phyloP scores from a whole-genome alignment of 306 rosid species.

The Dalbergia cultrata region DNA sequence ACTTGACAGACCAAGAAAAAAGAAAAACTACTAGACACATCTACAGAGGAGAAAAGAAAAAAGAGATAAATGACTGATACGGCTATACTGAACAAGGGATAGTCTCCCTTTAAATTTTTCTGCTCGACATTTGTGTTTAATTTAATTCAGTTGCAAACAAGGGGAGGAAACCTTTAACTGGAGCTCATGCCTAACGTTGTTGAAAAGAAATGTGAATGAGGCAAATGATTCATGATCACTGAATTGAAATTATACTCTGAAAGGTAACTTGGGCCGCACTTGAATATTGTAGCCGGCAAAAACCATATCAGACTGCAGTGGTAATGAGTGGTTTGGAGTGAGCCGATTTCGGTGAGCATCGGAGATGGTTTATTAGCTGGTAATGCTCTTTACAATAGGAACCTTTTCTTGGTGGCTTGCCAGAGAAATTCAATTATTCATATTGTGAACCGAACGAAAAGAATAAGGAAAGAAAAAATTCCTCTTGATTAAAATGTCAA shows the following conservation, averaged over 20 bases:
- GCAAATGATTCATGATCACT: too few species aligned
- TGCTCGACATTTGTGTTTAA: not conserved
- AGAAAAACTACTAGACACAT: too few species aligned
- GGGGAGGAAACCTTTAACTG: not conserved
- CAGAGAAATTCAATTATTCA: conserved; percentile 14
- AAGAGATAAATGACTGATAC: too few species aligned
- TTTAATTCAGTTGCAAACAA: too few species aligned
- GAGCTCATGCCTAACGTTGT: not conserved
- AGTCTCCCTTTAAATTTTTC: not conserved
- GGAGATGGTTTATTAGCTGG: not conserved
- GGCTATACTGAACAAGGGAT: not conserved
- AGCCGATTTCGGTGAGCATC: too few species aligned
- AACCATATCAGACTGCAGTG: too few species aligned
- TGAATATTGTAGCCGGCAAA: too few species aligned
- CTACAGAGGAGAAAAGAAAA: too few species aligned
- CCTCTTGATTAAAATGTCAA: conserved; percentile 36
- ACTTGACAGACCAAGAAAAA: not conserved
- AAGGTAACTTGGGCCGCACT: too few species aligned
- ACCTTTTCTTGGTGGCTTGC: not conserved
- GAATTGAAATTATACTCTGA: too few species aligned
- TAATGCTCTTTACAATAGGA: not conserved
- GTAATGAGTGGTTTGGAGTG: too few species aligned
- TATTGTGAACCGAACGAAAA: not conserved
- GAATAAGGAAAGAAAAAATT: not conserved
- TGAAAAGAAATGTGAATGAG: too few species aligned